These are phyloP conservation scores for Candida krabiensis DNA, from an alignment of 805 yeast genomes.

Conservation along the genomic window DNA sequence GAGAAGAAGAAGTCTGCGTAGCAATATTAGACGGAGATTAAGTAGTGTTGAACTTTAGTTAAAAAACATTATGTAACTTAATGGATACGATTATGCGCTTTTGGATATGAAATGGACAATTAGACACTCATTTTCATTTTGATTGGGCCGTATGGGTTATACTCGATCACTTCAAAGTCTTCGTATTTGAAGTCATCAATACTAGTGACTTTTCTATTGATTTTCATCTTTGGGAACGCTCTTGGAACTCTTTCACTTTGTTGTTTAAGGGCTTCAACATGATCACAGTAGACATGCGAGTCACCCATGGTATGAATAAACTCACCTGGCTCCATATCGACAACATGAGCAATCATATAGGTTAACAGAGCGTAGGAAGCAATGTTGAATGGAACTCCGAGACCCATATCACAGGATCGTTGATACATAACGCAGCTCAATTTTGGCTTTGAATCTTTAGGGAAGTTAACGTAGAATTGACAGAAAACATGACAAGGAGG, in stretches of 20 bases:
- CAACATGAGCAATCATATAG: slow-evolving; percentile 93
- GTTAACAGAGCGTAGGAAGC: slow-evolving; percentile 94
- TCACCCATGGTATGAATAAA: slow-evolving; percentile 96
- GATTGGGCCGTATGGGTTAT: slow-evolving; percentile 79
- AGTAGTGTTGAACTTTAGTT: slow-evolving; percentile 11
- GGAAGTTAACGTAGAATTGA: slow-evolving; percentile 90
- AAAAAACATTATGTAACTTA: slow-evolving; percentile 4
- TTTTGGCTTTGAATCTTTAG: slow-evolving; percentile 59
- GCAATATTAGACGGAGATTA: slow-evolving; percentile 12
- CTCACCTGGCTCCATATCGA: slow-evolving; percentile 93
- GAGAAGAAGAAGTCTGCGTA: slow-evolving; percentile 12
- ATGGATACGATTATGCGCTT: not conserved
- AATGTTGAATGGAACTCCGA: slow-evolving; percentile 98
- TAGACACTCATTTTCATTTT: slow-evolving; percentile 98
- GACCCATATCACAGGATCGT: slow-evolving; percentile 98
- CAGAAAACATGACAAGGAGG: slow-evolving; percentile 98
- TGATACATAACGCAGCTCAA: slow-evolving; percentile 90
- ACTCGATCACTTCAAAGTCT: slow-evolving; percentile 79
- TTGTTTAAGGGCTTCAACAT: slow-evolving; percentile 83
- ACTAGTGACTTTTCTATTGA: slow-evolving; percentile 61
- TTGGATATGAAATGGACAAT: slow-evolving; percentile 11
- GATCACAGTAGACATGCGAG: slow-evolving; percentile 92
- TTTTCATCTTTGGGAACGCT: slow-evolving; percentile 73
- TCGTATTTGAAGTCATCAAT: slow-evolving; percentile 90
- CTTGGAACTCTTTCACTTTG: slow-evolving; percentile 78